Evolutionary conservation across 2,329 filamentous ascomycete species (phyloP).

Genomic region (Dactylella cylindrospora): DNA sequence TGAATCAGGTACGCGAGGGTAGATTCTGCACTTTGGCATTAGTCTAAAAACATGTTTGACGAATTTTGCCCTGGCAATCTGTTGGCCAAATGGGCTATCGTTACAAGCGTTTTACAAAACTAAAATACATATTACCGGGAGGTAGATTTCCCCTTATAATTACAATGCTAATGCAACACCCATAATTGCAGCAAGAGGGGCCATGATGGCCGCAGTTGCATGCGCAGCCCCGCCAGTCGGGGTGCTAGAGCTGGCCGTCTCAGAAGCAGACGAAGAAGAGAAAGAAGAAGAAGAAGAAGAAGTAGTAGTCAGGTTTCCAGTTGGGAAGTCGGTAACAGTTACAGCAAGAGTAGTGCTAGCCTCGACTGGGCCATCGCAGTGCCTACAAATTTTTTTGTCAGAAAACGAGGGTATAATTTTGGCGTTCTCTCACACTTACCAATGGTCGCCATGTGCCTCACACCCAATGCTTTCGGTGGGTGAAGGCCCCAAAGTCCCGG

Average conservation of each 20-base stretch:
- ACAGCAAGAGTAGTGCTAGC: no score
- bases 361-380: no score
- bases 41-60: no score
- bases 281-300: no score
- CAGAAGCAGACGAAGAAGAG: no score
- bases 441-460: not conserved
- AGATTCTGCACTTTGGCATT: not conserved
- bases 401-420: no score
- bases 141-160: not conserved
- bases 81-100: not conserved
- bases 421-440: constrained; percentile 5
- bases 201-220: constrained; percentile 4
- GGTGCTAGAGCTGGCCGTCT: not conserved
- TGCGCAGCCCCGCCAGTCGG: constrained; percentile 7
- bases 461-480: constrained; percentile 3
- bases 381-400: no score
- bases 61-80: no score
- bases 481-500: not conserved
- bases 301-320: not conserved
- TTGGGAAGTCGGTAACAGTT: no score
- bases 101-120: no score
- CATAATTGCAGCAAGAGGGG: constrained; percentile 12
- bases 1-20: not conserved
- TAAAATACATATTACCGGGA: constrained; percentile 6
- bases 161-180: constrained; percentile 17